Evolutionary conservation across 805 yeast genomes (phyloP).

Genomic region (Jamesozyma lodderae): DNA sequence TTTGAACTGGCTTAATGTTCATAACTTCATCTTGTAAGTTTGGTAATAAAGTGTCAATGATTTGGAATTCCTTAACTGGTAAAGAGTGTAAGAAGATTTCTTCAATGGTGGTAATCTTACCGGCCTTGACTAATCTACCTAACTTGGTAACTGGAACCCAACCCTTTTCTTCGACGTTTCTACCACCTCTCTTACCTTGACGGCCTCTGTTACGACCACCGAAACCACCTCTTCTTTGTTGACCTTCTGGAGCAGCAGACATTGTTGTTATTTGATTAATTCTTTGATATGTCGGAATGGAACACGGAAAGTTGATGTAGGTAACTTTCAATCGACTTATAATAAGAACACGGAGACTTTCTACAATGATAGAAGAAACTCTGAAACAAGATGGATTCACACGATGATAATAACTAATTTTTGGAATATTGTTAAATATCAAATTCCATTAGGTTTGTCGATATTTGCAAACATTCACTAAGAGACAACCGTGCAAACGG

Average conservation of each 20-base stretch:
- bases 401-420: neutral
- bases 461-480: neutral
- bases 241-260: constrained; percentile 34
- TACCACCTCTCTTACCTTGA: constrained; percentile 59
- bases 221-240: constrained; percentile 44
- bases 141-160: constrained; percentile 99
- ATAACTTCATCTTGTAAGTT: constrained; percentile 95
- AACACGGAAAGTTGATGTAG: constrained; percentile 46
- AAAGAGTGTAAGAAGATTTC: constrained; percentile 98
- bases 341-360: constrained; percentile 5
- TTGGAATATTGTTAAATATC: neutral
- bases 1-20: constrained; percentile 99
- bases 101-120: constrained; percentile 92
- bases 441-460: neutral
- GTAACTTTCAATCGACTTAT: constrained; percentile 45
- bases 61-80: constrained; percentile 99
- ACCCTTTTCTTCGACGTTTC: constrained; percentile 93
- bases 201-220: constrained; percentile 51
- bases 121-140: constrained; percentile 99
- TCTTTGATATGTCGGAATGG: constrained; percentile 36
- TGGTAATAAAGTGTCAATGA: constrained; percentile 94
- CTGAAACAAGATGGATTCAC: neutral
- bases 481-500: neutral
- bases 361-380: neutral
- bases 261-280: constrained; percentile 19